Conservation (phyloP, 2,329 filamentous ascomycete species). For the Grosmannia huntii region DNA sequence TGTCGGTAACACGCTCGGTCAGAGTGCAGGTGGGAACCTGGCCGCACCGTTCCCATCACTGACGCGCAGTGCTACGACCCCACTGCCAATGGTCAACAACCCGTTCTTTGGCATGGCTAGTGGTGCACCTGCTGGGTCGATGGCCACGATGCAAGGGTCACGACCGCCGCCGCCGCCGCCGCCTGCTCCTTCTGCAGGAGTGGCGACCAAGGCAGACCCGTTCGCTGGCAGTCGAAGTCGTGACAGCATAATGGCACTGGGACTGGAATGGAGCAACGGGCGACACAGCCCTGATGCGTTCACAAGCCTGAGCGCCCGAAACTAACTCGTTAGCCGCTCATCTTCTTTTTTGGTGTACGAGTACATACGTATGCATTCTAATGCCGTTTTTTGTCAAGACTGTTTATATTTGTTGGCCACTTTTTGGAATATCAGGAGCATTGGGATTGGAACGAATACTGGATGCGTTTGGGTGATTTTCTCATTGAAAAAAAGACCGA, state of each 20-base stretch:
- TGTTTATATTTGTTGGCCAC: not conserved
- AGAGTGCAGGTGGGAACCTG: constrained; percentile 11
- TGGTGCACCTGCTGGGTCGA: constrained; percentile 14
- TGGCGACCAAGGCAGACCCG: constrained; percentile 7
- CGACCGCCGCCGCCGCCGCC: constrained; percentile 6
- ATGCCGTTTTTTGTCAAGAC: not conserved
- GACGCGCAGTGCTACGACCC: constrained; percentile 20
- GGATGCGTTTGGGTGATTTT: not conserved
- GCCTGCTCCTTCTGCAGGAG: constrained; percentile 4
- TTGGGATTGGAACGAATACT: not conserved
- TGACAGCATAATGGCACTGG: constrained; percentile 58
- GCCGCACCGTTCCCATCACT: constrained; percentile 16
- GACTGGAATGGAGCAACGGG: constrained; percentile 54
- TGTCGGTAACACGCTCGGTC: not conserved
- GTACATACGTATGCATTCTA: not conserved
- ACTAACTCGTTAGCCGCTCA: constrained; percentile 17
- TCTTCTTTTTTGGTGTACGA: not conserved
- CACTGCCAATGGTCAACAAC: constrained; percentile 33
- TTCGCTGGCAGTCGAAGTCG: constrained; percentile 41
- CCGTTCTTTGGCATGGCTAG: constrained; percentile 35
- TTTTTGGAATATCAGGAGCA: not conserved
- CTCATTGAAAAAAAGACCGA: not conserved
- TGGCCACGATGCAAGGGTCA: constrained; percentile 1
- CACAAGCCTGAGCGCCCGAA: constrained; percentile 56
- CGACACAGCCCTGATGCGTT: constrained; percentile 72